These are phyloP conservation scores for Aspergillus floridensis DNA, from an alignment of 2,329 filamentous ascomycete species.

Conservation along the genomic window DNA sequence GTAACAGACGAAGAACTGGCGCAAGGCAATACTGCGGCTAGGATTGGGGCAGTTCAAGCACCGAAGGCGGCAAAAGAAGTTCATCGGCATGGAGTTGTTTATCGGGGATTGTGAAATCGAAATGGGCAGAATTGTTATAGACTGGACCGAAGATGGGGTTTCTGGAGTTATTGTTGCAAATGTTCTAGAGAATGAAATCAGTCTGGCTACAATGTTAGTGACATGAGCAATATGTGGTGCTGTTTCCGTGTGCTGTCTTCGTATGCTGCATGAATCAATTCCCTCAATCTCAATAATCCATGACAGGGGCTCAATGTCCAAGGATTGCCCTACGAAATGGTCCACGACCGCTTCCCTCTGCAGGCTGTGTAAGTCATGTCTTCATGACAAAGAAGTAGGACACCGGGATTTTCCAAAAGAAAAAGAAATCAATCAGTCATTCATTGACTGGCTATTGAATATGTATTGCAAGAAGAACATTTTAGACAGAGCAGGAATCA, in stretches of 20 bases:
- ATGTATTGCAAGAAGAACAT: slow-evolving; percentile 28
- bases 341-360: not conserved
- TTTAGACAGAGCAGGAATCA: slow-evolving; percentile 31
- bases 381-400: slow-evolving; percentile 7
- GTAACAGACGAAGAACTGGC: not conserved
- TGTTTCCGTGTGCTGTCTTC: not conserved
- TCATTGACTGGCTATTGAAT: slow-evolving; percentile 21
- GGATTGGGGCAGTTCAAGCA: not conserved
- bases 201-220: not conserved
- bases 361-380: not conserved
- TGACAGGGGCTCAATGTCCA: too few relatives aligned
- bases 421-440: slow-evolving; percentile 19
- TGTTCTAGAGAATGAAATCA: not conserved
- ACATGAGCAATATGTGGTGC: not conserved
- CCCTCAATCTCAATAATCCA: too few relatives aligned
- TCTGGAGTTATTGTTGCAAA: not conserved
- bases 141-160: not conserved
- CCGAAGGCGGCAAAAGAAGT: not conserved
- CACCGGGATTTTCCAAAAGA: slow-evolving; percentile 11
- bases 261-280: too few relatives aligned
- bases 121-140: not conserved
- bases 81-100: not conserved
- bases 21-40: not conserved
- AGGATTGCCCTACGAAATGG: not conserved
- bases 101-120: not conserved